These are phyloP conservation scores for sweet orange (Citrus sinensis) DNA, from an alignment of 345 rosid genomes.

Conservation along the genomic window DNA sequence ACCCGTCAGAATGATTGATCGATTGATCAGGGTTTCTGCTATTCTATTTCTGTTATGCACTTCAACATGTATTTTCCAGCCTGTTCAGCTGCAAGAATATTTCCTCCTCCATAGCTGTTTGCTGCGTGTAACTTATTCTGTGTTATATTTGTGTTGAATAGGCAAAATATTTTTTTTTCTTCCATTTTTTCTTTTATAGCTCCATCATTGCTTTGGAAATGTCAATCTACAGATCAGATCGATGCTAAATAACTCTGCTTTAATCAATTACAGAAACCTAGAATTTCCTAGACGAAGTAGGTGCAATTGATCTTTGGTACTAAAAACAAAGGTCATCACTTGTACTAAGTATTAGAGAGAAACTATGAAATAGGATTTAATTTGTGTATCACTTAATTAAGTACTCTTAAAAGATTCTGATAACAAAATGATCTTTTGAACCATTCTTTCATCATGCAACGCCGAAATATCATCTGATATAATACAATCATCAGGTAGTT, in stretches of 20 bases:
- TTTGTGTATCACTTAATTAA: neutral
- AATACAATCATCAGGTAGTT: neutral
- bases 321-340: neutral
- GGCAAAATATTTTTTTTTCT: no score
- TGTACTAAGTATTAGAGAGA: neutral
- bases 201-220: neutral
- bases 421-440: neutral
- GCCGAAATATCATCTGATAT: neutral
- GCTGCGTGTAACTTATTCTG: neutral
- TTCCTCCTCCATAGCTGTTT: neutral
- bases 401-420: neutral
- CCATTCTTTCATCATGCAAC: neutral
- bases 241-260: neutral
- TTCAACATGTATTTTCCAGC: neutral
- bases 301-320: neutral
- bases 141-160: neutral
- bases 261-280: neutral
- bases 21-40: neutral
- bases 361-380: no score
- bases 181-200: no score
- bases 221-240: neutral
- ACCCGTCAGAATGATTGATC: neutral
- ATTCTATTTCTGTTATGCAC: neutral
- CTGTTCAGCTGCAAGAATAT: neutral
- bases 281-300: neutral